These are phyloP conservation scores for Pistacia integerrima DNA, from an alignment of 345 rosid species.

Conservation along the genomic window DNA sequence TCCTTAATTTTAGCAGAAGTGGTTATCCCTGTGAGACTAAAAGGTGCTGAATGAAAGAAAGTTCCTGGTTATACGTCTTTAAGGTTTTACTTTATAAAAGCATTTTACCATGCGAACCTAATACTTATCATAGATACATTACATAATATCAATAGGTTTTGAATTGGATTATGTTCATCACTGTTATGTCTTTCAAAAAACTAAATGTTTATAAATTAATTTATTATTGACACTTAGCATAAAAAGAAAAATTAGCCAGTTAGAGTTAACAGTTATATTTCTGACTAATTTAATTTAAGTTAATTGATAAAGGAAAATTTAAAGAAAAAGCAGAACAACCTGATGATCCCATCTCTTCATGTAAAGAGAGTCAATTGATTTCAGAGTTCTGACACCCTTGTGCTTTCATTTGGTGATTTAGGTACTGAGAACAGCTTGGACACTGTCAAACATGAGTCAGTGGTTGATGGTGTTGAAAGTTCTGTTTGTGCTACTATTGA, in stretches of 20 bases:
- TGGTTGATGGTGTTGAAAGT: conserved; percentile 13
- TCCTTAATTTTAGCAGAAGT: background rate
- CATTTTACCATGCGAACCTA: no score
- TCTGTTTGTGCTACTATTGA: conserved; percentile 17
- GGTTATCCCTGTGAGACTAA: background rate
- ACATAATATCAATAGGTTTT: no score
- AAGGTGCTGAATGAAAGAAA: background rate
- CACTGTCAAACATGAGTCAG: conserved; percentile 16
- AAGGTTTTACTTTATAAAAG: no score
- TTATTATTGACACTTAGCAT: no score
- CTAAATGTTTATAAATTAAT: no score
- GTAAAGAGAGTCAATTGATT: background rate
- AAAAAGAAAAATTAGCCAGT: no score
- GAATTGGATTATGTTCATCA: no score
- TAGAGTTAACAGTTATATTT: no score
- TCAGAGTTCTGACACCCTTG: background rate
- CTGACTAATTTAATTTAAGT: no score
- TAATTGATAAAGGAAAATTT: no score
- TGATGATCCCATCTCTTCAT: background rate
- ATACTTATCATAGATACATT: no score
- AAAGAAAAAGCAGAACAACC: background rate
- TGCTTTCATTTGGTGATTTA: conserved; percentile 13
- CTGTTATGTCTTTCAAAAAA: no score
- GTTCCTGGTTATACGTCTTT: background rate
- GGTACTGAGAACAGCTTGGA: conserved; percentile 34